Conservation (phyloP, 345 rosid species). For the Eucalyptus erythrocorys region DNA sequence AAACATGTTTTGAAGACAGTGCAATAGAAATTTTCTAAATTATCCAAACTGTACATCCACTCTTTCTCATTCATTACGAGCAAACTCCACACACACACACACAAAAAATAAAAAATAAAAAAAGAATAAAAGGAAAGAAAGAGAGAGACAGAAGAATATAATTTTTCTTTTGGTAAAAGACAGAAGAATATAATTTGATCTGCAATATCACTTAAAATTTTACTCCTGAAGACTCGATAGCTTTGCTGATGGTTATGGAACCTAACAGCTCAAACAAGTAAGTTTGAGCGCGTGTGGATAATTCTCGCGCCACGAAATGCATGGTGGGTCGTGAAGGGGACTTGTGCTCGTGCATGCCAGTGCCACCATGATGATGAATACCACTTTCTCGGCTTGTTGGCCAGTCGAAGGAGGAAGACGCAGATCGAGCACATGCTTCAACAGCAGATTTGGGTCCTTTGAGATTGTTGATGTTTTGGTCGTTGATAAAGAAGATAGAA, state of each 20-base stretch:
- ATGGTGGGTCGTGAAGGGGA: constrained; percentile 37
- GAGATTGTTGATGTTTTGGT: not conserved
- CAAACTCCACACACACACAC: no score
- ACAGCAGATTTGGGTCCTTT: constrained; percentile 1
- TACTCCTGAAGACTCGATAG: constrained; percentile 7
- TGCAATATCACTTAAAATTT: no score
- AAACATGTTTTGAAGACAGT: no score
- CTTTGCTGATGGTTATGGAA: constrained; percentile 10
- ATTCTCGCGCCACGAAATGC: constrained; percentile 42
- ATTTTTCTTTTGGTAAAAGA: no score
- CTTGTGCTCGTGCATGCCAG: constrained; percentile 23
- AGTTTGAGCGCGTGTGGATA: constrained; percentile 25
- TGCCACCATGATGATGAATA: constrained; percentile 16
- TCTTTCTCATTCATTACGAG: no score
- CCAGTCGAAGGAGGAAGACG: constrained; percentile 29
- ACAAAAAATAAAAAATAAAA: no score
- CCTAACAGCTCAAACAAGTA: constrained; percentile 8
- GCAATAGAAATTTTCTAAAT: no score
- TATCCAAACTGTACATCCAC: no score
- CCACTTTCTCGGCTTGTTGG: constrained; percentile 31
- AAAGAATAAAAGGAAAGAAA: no score
- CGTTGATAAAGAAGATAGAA: constrained; percentile 15
- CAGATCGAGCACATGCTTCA: constrained; percentile 40
- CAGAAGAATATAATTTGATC: not conserved
- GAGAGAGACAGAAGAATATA: no score